These are phyloP conservation scores for Ogataea salicorniae DNA, from an alignment of 805 yeast species.

Conservation along the genomic window DNA sequence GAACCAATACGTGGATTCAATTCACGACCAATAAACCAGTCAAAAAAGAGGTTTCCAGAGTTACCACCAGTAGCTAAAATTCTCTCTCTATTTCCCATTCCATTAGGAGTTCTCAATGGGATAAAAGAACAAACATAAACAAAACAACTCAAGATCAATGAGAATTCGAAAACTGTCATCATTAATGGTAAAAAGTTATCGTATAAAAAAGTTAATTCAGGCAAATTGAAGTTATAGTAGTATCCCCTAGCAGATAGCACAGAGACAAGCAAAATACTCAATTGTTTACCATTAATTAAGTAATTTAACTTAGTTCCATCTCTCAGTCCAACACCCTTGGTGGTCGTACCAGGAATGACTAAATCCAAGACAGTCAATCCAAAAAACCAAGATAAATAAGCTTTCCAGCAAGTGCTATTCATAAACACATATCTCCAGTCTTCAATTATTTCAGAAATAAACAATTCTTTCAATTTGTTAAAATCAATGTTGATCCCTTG, in stretches of 20 bases:
- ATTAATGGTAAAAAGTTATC: slow-evolving; percentile 62
- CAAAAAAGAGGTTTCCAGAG: slow-evolving; percentile 67
- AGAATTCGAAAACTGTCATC: slow-evolving; percentile 55
- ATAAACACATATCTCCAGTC: slow-evolving; percentile 31
- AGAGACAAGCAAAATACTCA: slow-evolving; percentile 37
- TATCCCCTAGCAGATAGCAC: slow-evolving; percentile 48
- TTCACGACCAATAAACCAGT: slow-evolving; percentile 97
- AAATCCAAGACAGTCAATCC: slow-evolving; percentile 59
- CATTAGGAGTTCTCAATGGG: slow-evolving; percentile 48
- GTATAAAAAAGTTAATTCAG: slow-evolving; percentile 77
- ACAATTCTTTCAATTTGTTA: slow-evolving; percentile 25
- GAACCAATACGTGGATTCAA: slow-evolving; percentile 83
- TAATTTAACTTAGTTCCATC: slow-evolving; percentile 70
- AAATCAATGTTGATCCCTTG: slow-evolving; percentile 44
- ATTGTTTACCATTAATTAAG: slow-evolving; percentile 73
- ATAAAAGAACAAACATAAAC: slow-evolving; percentile 67
- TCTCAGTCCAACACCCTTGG: slow-evolving; percentile 64
- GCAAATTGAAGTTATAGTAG: slow-evolving; percentile 39
- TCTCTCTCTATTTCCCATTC: slow-evolving; percentile 53
- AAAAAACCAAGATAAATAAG: slow-evolving; percentile 69
- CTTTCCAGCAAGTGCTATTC: slow-evolving; percentile 50
- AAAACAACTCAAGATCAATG: slow-evolving; percentile 55
- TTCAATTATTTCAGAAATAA: slow-evolving; percentile 11
- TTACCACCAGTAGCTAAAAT: slow-evolving; percentile 86
- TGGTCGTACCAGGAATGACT: slow-evolving; percentile 69